Evolutionary conservation across 176 grass and related monocot species (phyloP), one percentile per base, ranked within the genome.

Genomic region (Oryza nivara): DNA sequence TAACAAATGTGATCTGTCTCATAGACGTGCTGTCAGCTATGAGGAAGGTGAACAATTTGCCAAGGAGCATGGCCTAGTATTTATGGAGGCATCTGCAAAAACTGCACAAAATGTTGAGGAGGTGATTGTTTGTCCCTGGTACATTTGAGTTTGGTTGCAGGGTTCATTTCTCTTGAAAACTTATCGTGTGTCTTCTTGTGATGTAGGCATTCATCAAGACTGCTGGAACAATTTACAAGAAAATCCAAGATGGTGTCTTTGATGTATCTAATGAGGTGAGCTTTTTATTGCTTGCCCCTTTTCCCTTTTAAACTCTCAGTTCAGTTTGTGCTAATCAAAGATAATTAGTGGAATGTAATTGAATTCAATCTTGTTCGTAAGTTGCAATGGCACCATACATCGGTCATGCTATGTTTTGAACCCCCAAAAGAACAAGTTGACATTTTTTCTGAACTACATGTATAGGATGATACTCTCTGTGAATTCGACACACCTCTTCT

Each of bases 21-120:
- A 95, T 72, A 95, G 93, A 80, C 88, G 93, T 73, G 88, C 88
- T 82, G 90, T 95, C 63, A 92, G 90, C 73, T 88, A 87, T 10
- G 93, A 95, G 85, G 93, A 95, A 84, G 90, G 93, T 5, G 88
- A 95, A 80, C 88, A 95, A 69, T 95, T 95, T 5, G 93, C 93
- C 7, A 95, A 88, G 78, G 93, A 95, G 66, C 86, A 90, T 75
- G 90, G 93, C 6, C 65, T 95, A 20, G 84, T 95, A 49, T 95
- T 95, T 73, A 95, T 95, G 88, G 93, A 95, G 77, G 90, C 93
- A 79, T 95, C 93, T 75, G 93, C 88, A 7, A 90, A 90, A 88
- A 95, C 90, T 75, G 85, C 93, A 81, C 88, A 90, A 73, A 92
- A 95, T 40, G 90, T 92, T 3, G 90, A 92, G 82, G 93, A 95